These are phyloP conservation scores for Crucibulum laeve DNA, from an alignment of 768 basidiomycete species.

Conservation along the genomic window DNA sequence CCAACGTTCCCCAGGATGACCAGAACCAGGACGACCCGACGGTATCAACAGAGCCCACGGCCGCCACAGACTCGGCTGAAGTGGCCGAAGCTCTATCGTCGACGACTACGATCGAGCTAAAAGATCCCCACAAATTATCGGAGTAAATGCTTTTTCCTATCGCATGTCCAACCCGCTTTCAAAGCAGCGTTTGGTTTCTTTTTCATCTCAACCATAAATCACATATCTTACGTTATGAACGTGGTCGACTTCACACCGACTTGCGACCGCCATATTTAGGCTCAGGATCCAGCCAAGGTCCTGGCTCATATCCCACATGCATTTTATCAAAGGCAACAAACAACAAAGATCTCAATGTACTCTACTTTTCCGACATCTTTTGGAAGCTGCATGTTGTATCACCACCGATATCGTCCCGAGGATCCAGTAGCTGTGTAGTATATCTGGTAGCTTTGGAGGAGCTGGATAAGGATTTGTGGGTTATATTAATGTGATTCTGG, in stretches of 20 bases:
- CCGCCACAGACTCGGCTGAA: not conserved
- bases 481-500: not conserved
- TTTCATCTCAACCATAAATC: slow-evolving; percentile 1
- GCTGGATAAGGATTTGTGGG: slow-evolving; percentile 1
- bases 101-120: not conserved
- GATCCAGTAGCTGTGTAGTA: slow-evolving; percentile 11
- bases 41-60: slow-evolving; percentile 1
- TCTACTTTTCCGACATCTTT: slow-evolving; percentile 28
- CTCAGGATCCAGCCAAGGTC: slow-evolving; percentile 1
- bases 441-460: slow-evolving; percentile 1
- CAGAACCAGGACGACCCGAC: slow-evolving; percentile 6
- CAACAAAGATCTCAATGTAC: slow-evolving; percentile 17
- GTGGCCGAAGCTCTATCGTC: not conserved
- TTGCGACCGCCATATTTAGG: slow-evolving; percentile 1
- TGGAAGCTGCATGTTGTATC: slow-evolving; percentile 34
- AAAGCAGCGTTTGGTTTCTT: not conserved
- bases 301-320: slow-evolving; percentile 9
- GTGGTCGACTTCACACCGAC: slow-evolving; percentile 1
- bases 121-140: too few relatives aligned
- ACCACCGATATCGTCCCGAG: slow-evolving; percentile 18
- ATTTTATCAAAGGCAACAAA: slow-evolving; percentile 13
- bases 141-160: not conserved
- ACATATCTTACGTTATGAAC: not conserved
- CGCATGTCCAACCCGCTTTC: not conserved
- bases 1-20: slow-evolving; percentile 23